Evolutionary conservation across 2,329 filamentous ascomycete species (phyloP).

Genomic region (Pseudogymnoascus pannorum): DNA sequence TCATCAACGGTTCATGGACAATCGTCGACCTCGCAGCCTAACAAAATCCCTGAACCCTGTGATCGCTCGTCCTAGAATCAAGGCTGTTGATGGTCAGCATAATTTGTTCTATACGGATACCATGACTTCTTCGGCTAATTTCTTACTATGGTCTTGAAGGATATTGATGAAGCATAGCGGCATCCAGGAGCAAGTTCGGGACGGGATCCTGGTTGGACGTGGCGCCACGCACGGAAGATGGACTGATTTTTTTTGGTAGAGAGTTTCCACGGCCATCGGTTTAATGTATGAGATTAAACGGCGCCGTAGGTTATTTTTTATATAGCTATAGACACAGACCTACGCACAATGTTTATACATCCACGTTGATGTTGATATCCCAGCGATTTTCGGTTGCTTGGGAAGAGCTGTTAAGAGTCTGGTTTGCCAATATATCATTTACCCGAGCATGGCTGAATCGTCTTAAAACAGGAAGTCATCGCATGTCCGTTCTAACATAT

Average conservation of each 20-base stretch:
- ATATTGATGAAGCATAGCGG: conserved; percentile 22
- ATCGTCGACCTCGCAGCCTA: not conserved
- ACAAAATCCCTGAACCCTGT: conserved; percentile 71
- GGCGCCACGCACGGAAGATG: not conserved
- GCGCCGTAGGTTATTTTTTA: not conserved
- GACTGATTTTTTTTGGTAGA: not conserved
- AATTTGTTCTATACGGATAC: conserved; percentile 31
- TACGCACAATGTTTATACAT: not conserved
- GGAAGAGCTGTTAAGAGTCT: not conserved
- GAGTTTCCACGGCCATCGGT: not conserved
- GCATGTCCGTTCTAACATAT: not conserved
- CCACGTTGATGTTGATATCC: not conserved
- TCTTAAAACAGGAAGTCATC: not conserved
- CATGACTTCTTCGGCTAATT: conserved; percentile 61
- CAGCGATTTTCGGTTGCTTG: not conserved
- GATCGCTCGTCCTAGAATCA: conserved; percentile 62
- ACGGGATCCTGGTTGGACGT: not conserved
- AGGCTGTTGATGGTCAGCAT: conserved; percentile 40
- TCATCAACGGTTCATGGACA: not conserved
- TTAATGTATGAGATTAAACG: not conserved
- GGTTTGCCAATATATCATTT: not conserved
- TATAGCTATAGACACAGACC: not conserved
- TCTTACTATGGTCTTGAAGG: conserved; percentile 92
- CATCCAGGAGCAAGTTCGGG: not conserved
- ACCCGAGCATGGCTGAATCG: not conserved